Percentiles rank a stretch among this genome's conserved stretches.
Evolutionary conservation across 352 stramenopile genomes (phyloP).

Genomic region (Phytophthora fragariae): DNA sequence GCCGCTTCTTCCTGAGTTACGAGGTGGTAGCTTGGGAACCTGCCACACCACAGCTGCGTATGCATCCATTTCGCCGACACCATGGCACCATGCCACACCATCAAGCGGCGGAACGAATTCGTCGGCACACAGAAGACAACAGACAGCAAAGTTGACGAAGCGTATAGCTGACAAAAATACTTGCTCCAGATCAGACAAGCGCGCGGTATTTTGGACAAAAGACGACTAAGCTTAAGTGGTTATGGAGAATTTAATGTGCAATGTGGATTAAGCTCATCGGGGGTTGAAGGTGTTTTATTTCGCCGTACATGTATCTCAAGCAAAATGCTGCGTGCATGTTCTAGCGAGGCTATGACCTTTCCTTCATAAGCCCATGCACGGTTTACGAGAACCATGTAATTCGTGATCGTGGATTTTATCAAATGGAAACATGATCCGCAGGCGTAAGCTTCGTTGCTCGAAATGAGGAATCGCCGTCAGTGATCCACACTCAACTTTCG

Average conservation of each 20-base stretch:
- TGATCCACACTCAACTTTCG: too few species aligned
- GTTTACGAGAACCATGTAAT: too few species aligned
- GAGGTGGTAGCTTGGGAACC: conserved; percentile 54
- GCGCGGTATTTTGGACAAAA: not conserved
- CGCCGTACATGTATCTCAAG: not conserved
- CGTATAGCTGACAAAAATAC: conserved; percentile 25
- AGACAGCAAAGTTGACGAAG: not conserved
- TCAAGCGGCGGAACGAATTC: not conserved
- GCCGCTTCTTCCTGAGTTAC: conserved; percentile 35
- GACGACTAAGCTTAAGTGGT: not conserved
- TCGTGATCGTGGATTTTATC: too few species aligned
- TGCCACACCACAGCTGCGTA: conserved; percentile 52
- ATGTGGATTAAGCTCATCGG: not conserved
- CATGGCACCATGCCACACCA: conserved; percentile 28
- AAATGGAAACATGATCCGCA: too few species aligned
- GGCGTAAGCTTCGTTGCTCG: too few species aligned
- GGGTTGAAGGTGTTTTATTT: not conserved
- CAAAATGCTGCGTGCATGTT: not conserved
- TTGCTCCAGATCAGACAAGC: not conserved
- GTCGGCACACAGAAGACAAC: not conserved
- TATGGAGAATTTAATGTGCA: not conserved
- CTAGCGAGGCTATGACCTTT: too few species aligned
- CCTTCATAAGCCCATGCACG: too few species aligned
- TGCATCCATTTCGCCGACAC: conserved; percentile 43
- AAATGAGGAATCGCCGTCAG: too few species aligned